Evolutionary conservation across 257 asterid species (phyloP).

Genomic region (Solanum raphanifolium): DNA sequence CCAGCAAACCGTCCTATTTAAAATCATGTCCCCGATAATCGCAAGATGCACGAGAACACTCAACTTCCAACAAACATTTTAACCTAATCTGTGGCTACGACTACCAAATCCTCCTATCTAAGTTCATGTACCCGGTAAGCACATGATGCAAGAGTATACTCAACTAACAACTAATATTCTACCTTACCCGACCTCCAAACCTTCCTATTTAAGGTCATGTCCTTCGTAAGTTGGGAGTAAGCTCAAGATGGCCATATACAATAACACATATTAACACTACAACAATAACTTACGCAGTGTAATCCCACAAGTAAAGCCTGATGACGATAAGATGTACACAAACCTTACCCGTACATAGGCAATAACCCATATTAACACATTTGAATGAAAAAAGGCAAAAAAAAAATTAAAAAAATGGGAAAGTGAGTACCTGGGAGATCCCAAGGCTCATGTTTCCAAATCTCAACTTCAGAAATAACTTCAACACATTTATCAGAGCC

Average conservation of each 20-base stretch:
- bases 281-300: not conserved
- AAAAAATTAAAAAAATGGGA: fast-evolving
- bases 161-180: not conserved
- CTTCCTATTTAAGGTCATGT: not conserved
- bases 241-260: not conserved
- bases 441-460: conserved; percentile 84
- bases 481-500: conserved; percentile 43
- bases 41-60: not conserved
- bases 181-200: not conserved
- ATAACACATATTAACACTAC: not conserved
- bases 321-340: not conserved
- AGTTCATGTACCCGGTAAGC: not conserved
- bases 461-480: conserved; percentile 71
- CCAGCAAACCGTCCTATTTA: not conserved
- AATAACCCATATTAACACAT: not conserved
- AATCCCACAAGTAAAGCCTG: not conserved
- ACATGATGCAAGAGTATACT: not conserved
- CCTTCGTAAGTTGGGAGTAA: not conserved
- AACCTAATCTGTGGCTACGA: not conserved
- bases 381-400: not conserved
- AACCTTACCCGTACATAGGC: not conserved
- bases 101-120: not conserved
- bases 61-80: not conserved
- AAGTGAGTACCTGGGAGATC: conserved; percentile 64
- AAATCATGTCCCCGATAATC: not conserved